These are phyloP conservation scores for Polygonum aviculare DNA, from an alignment of 148 eudicot species.

Conservation along the genomic window DNA sequence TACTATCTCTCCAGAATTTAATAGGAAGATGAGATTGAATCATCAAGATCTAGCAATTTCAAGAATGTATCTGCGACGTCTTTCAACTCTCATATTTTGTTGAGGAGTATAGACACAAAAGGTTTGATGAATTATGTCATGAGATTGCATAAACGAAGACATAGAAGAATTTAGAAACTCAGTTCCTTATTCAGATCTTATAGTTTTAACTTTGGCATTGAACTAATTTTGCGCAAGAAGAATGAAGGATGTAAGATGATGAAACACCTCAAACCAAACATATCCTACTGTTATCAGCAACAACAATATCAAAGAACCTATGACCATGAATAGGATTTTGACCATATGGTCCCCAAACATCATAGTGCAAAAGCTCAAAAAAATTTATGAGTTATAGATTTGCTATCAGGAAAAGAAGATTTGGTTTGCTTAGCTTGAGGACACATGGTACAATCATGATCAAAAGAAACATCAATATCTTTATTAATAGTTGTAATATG, in stretches of 20 bases:
- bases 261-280: not conserved
- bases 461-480: too few species aligned
- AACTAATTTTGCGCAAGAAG: not conserved
- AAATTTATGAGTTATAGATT: too few species aligned
- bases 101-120: not conserved
- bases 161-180: not conserved
- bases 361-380: too few species aligned
- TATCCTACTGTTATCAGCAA: not conserved
- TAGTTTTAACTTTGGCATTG: not conserved
- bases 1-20: not conserved
- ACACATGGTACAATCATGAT: too few species aligned
- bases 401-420: too few species aligned
- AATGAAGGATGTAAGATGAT: not conserved
- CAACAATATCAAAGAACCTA: not conserved
- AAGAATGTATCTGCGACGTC: not conserved
- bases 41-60: not conserved
- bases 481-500: too few species aligned
- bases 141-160: not conserved
- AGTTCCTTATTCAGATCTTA: not conserved
- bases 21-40: not conserved
- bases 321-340: not conserved
- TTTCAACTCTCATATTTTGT: not conserved
- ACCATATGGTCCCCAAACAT: too few species aligned
- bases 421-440: too few species aligned
- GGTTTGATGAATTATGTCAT: not conserved